A percentile compares a stretch with the other conserved stretches of the same genome.
Evolutionary conservation across 345 rosid genomes (phyloP).

Genomic region (Salix brachista): DNA sequence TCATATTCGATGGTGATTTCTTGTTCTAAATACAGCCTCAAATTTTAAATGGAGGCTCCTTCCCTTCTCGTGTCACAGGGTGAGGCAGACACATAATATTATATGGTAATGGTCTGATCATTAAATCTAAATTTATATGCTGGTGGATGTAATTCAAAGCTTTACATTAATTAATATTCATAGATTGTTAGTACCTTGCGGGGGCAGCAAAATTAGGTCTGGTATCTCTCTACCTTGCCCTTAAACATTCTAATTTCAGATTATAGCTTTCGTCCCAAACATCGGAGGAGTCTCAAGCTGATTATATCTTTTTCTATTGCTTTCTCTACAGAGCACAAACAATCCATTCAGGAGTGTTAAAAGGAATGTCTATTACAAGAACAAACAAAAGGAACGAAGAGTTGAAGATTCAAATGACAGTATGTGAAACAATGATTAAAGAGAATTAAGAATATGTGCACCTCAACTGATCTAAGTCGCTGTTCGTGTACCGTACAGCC

Average conservation of each 20-base stretch:
- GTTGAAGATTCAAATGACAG: constrained; percentile 9
- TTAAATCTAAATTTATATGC: background rate
- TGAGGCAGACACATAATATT: background rate
- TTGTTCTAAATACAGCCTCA: constrained; percentile 19
- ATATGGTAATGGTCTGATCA: constrained; percentile 6
- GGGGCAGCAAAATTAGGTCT: constrained; percentile 30
- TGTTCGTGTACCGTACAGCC: background rate
- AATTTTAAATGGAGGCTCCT: background rate
- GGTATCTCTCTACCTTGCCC: constrained; percentile 14
- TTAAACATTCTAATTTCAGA: constrained; percentile 27
- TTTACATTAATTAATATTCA: constrained; percentile 8
- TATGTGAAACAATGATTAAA: background rate
- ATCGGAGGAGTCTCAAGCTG: background rate
- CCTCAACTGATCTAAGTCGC: background rate
- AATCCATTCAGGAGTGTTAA: constrained; percentile 11
- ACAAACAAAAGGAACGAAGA: background rate
- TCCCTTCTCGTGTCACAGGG: too few species aligned
- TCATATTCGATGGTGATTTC: constrained; percentile 34
- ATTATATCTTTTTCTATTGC: constrained; percentile 3
- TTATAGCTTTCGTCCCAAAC: constrained; percentile 5
- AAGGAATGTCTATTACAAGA: background rate
- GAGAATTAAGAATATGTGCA: background rate
- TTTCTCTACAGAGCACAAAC: constrained; percentile 25
- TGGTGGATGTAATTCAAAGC: constrained; percentile 15
- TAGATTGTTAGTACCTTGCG: constrained; percentile 15